These are phyloP conservation scores for Trametes sanguinea DNA, from an alignment of 768 basidiomycete genomes.

Conservation along the genomic window DNA sequence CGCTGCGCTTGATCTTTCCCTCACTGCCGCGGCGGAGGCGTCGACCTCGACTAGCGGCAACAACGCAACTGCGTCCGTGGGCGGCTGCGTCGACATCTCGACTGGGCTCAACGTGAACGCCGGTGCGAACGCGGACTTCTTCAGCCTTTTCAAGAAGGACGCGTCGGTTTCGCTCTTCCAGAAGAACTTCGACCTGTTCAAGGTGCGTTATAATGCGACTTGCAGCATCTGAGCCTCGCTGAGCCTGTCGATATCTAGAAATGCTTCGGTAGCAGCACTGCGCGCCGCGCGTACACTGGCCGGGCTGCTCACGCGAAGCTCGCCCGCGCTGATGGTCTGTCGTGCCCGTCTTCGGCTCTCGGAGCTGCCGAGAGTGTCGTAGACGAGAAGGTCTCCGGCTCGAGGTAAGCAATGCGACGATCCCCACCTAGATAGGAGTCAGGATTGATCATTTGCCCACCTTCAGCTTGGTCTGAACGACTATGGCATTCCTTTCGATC, in stretches of 20 bases:
- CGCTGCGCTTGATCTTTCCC: constrained; percentile 31
- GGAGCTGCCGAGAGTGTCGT: constrained; percentile 6
- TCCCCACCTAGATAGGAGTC: no score
- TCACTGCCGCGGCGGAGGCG: constrained; percentile 19
- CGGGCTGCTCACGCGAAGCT: constrained; percentile 3
- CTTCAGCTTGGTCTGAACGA: not conserved
- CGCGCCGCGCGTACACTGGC: constrained; percentile 17
- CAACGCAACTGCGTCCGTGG: constrained; percentile 8
- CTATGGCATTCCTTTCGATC: constrained; percentile 17
- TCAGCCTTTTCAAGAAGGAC: constrained; percentile 26
- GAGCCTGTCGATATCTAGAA: constrained; percentile 1
- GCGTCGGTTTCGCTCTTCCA: constrained; percentile 24
- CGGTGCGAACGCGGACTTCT: constrained; percentile 27
- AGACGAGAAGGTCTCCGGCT: constrained; percentile 11
- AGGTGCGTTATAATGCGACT: constrained; percentile 8
- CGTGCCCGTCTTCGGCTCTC: constrained; percentile 6
- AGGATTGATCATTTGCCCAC: no score
- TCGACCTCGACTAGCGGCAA: constrained; percentile 13
- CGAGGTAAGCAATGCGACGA: constrained; percentile 4
- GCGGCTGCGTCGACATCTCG: constrained; percentile 28
- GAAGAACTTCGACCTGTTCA: constrained; percentile 30
- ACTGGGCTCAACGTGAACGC: constrained; percentile 26
- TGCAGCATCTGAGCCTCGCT: not conserved
- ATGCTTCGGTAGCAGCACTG: constrained; percentile 23
- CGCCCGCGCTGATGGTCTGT: not conserved